Evolutionary conservation across 2,329 filamentous ascomycete species (phyloP).

Genomic region (Pseudogymnoascus sp.): DNA sequence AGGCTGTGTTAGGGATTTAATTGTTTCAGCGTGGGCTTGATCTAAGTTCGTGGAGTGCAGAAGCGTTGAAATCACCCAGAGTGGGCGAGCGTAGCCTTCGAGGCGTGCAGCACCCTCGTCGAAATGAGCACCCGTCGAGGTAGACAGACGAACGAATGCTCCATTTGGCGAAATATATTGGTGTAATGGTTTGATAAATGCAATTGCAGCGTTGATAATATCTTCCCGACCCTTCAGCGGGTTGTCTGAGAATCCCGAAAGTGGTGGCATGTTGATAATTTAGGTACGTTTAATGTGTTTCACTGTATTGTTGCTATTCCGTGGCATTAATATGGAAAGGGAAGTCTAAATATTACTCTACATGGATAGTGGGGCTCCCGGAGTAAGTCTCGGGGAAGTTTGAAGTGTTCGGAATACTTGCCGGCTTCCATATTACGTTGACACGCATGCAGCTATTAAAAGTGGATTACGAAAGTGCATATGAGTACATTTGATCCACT

Average conservation of each 20-base stretch:
- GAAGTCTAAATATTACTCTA: neutral
- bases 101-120: constrained; percentile 15
- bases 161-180: constrained; percentile 10
- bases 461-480: neutral
- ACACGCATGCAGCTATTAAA: neutral
- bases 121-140: constrained; percentile 11
- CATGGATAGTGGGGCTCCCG: neutral
- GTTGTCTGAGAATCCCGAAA: constrained; percentile 16
- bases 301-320: neutral
- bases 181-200: constrained; percentile 10
- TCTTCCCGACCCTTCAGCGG: constrained; percentile 10
- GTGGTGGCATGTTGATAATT: constrained; percentile 16
- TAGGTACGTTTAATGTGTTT: neutral
- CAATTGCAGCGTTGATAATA: constrained; percentile 3
- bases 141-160: constrained; percentile 10
- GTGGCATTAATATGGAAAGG: neutral
- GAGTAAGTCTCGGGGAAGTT: neutral
- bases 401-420: neutral
- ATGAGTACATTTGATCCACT: too few relatives aligned
- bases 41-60: neutral
- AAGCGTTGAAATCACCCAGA: constrained; percentile 13
- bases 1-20: neutral
- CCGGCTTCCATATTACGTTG: constrained; percentile 17
- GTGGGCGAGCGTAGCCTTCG: constrained; percentile 14
- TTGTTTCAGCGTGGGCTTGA: neutral